Evolutionary conservation across 2,329 filamentous ascomycete species (phyloP).

Genomic region (Reticulascus tulasneorum): DNA sequence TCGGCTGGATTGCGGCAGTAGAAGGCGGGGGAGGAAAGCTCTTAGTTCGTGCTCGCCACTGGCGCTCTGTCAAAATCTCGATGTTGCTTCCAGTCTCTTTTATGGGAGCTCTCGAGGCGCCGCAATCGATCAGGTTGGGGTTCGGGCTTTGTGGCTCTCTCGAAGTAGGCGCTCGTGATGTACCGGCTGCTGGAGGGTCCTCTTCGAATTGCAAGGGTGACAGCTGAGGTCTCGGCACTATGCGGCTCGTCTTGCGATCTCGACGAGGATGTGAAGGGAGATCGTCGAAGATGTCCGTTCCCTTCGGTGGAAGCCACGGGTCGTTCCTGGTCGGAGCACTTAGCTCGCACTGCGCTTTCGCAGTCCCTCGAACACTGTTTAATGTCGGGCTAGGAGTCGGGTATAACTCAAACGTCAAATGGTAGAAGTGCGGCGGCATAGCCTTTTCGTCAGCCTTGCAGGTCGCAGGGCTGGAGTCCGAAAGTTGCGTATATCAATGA

Average conservation of each 20-base stretch:
- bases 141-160: constrained; percentile 9
- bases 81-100: constrained; percentile 27
- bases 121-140: constrained; percentile 46
- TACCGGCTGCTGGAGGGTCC: constrained; percentile 6
- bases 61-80: constrained; percentile 34
- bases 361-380: neutral
- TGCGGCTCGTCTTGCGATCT: constrained; percentile 8
- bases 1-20: constrained; percentile 39
- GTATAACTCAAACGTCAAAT: constrained; percentile 65
- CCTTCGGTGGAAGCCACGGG: constrained; percentile 48
- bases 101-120: constrained; percentile 31
- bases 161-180: neutral
- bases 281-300: constrained; percentile 50
- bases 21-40: constrained; percentile 40
- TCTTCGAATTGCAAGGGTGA: constrained; percentile 13
- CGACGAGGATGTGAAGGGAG: constrained; percentile 46
- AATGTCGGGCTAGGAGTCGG: constrained; percentile 37
- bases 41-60: constrained; percentile 34
- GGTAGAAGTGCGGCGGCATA: constrained; percentile 63
- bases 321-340: constrained; percentile 13
- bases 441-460: constrained; percentile 19
- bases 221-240: constrained; percentile 5
- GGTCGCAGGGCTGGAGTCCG: neutral
- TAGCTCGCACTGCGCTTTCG: constrained; percentile 5
- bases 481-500: too few relatives aligned